Evolutionary conservation across 2,329 filamentous ascomycete species (phyloP), one percentile per base, ranked within the genome.

Genomic region (Colletotrichum sansevieriae): DNA sequence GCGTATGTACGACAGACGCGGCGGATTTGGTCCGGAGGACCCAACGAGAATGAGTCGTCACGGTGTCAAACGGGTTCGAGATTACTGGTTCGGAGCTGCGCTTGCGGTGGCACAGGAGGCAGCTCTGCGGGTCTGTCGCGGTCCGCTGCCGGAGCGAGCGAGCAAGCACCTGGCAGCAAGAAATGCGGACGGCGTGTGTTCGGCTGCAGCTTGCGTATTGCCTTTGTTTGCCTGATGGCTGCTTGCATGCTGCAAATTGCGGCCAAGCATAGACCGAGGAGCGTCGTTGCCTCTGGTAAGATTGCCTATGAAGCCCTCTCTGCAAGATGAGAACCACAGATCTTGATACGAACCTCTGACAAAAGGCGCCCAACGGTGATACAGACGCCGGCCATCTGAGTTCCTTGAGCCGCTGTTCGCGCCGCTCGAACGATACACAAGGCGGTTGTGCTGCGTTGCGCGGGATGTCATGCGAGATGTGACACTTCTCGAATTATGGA

Each of bases 241-340:
- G 49, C 49, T 66, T 61, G 66, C 62, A 61, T 68, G 12, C 56
- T 51, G 49, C 62, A 55, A 29, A 61, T 65, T 35, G 41, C 37
- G 49, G 18, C 15, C 37, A 33, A 22, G 37, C 29, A 44, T 22
- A 18, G 39, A 13, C 15, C 22, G 20, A 20, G 22, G 47, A 47
- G 59, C 11, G 35, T 41, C 58, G 51, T 18, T 51, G 20, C 37
- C 4, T 61, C 6, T 11, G 20, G 10, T 18, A 49, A 18, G 1
- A 13, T 25, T 33, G 43, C 20, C 58, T 15, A 49, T 47, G 37
- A 41, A 41, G 13, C 20, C 29, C 39, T 57, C 18, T 29, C 29
- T 29, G 37, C 20, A 57, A 37, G n/a, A 25, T 9, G 43, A 35
- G 12, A 18, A 12, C 22, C 33, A 10, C 49, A 33, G 25, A n/a